Conservation (phyloP, 257 asterid species). For the Galeopsis tetrahit region DNA sequence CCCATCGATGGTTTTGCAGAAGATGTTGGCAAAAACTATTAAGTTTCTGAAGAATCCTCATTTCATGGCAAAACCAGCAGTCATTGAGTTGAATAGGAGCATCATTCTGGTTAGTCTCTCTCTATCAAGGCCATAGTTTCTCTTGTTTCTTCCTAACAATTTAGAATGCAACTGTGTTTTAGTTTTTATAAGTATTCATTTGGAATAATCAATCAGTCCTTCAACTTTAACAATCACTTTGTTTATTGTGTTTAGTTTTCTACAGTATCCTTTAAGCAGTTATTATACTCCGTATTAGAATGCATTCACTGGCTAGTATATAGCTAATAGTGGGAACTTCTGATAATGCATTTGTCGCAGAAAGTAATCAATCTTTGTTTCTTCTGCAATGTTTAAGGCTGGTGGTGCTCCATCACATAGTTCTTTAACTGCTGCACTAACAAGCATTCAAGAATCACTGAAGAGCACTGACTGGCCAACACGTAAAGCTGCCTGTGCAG, state of each 20-base stretch:
- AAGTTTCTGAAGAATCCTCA: constrained; percentile 91
- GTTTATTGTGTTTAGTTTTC: not conserved
- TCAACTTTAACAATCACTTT: constrained; percentile 7
- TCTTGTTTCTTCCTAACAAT: constrained; percentile 21
- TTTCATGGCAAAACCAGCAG: constrained; percentile 95
- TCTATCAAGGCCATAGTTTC: not conserved
- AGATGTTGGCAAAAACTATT: constrained; percentile 77
- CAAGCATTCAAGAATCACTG: constrained; percentile 82
- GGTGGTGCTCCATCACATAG: constrained; percentile 77
- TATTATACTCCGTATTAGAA: constrained; percentile 10
- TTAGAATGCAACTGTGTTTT: not conserved
- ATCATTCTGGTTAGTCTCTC: constrained; percentile 70
- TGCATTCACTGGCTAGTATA: constrained; percentile 9
- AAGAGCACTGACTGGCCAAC: constrained; percentile 91
- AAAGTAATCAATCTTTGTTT: constrained; percentile 17
- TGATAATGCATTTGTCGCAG: constrained; percentile 22
- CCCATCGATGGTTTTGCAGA: constrained; percentile 78
- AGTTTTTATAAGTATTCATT: constrained; percentile 4
- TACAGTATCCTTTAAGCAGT: constrained; percentile 15
- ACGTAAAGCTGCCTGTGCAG: constrained; percentile 86
- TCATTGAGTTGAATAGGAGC: constrained; percentile 88
- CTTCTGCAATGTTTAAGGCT: constrained; percentile 63
- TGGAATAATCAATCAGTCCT: constrained; percentile 6
- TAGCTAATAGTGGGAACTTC: constrained; percentile 22
- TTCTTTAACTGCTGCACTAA: constrained; percentile 68